Base-by-base conservation (phyloP, 495 filamentous ascomycete genomes). In the Penicillium herquei region DNA sequence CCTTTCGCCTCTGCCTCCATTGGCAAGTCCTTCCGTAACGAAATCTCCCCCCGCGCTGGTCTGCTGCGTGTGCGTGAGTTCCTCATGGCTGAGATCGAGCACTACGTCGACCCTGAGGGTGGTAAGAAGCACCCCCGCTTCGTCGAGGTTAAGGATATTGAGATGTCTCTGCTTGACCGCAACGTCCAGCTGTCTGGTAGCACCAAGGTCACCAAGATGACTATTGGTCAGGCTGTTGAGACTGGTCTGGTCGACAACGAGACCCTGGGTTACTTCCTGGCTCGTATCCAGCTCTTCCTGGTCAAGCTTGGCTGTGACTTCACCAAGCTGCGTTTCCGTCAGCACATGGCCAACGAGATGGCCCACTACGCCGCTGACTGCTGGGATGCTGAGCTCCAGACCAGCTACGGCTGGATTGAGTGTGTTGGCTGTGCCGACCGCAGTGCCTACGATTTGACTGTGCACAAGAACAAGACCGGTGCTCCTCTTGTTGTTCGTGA, bases 261-360 rank as follows among this genome's bases (percentile, higher is more conserved):
- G 75, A 91, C 88, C 1, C 79, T 93, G n/a, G 89, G 89, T 44
- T 93, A 93, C 75, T 93, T 93, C 77, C 77, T 93, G 34, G 89
- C 84, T 43, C 82, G 89, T 43, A 91, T 92, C 55, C 84, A 86
- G 64, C 75, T 82, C 17, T 93, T 92, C 81, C 74, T 93, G 37
- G 58, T 81, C 51, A 84, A 81, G 67, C 72, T 93, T 40, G 89
- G 89, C 58, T 73, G 87, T 10, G 87, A 93, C 64, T 70, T 73
- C 59, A 75, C 65, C 46, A 91, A 91, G 75, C 76, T 93, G 35
- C 87, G 89, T 26, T 93, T 93, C 80, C 81, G 89, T 46, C 88
- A 93, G 69, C 89, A 93, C 71, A 91, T 93, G 87, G 79, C 81
- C 49, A 87, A 87, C 70, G 86, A 84, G 77, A 92, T 86, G 89